Conservation (phyloP, 176 grass and related monocot species). For the Eleusine indica region DNA sequence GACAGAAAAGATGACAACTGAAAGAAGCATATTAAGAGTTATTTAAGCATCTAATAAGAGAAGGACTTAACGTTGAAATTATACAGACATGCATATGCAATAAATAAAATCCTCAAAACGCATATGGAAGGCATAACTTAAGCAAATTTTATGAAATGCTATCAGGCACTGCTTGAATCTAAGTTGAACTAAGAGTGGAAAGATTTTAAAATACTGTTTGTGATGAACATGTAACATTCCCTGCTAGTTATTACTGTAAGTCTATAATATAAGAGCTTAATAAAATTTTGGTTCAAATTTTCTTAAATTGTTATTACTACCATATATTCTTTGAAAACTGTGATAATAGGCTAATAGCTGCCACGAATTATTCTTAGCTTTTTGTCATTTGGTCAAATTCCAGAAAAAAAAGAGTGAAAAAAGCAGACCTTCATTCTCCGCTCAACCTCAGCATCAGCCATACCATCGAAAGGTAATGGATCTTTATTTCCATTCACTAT, state of each 20-base stretch:
- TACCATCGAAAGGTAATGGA: slow-evolving; percentile 70
- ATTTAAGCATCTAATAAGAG: slow-evolving; percentile 1
- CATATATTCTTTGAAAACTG: too few relatives aligned
- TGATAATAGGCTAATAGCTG: not conserved
- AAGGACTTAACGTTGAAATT: slow-evolving; percentile 6
- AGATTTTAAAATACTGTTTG: not conserved
- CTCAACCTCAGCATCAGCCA: slow-evolving; percentile 78
- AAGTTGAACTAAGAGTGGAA: not conserved
- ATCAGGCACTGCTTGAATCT: not conserved
- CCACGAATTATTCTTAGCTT: not conserved
- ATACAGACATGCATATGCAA: not conserved
- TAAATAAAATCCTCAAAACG: slow-evolving; percentile 14
- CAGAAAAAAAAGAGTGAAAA: not conserved
- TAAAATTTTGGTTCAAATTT: not conserved
- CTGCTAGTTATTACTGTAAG: not conserved
- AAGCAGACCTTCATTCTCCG: slow-evolving; percentile 84
- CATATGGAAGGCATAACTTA: not conserved
- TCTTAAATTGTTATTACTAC: slow-evolving; percentile 1
- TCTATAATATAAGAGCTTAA: not conserved
- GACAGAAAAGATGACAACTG: slow-evolving; percentile 2
- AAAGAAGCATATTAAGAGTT: slow-evolving; percentile 30
- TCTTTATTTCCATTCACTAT: slow-evolving; percentile 61
- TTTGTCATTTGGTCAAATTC: not conserved
- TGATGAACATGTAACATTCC: not conserved
- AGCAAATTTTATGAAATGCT: not conserved